A percentile compares a stretch with the other conserved stretches of the same genome.
Evolutionary conservation across 1,284 basidiomycete species (phyloP).

Genomic region (Xerocomus minutiporus): DNA sequence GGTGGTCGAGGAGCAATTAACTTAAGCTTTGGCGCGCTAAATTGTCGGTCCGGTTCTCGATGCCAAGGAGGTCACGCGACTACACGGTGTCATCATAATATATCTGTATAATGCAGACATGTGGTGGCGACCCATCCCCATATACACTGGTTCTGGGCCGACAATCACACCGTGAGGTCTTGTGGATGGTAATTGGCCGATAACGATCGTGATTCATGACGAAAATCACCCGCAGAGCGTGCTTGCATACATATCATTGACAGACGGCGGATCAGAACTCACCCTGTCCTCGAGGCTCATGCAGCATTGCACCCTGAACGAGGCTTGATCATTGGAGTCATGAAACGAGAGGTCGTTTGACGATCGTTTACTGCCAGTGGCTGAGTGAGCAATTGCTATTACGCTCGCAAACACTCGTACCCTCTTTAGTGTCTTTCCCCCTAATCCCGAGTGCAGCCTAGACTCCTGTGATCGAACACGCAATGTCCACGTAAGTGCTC

Average conservation of each 20-base stretch:
- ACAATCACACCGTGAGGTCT: not conserved
- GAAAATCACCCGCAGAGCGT: not conserved
- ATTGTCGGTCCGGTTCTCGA: not conserved
- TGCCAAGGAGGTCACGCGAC: not conserved
- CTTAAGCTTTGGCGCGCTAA: not conserved
- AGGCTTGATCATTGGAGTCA: not conserved
- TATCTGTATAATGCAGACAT: not conserved
- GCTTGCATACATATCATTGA: not conserved
- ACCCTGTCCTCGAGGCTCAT: slow-evolving; percentile 17
- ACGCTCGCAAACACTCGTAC: not conserved
- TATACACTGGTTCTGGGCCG: not conserved
- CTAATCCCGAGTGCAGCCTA: not conserved
- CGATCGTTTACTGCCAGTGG: slow-evolving; percentile 14
- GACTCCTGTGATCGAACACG: not conserved
- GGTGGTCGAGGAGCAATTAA: not conserved
- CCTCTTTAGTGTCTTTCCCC: not conserved
- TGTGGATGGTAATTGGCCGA: slow-evolving; percentile 1
- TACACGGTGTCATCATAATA: not conserved
- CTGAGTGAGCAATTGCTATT: not conserved
- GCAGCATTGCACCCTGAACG: not conserved
- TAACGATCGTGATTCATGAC: not conserved
- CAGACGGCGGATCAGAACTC: slow-evolving; percentile 9
- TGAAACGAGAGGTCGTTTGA: not conserved
- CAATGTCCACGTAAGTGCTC: not conserved
- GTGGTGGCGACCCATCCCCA: not conserved